Conservation (phyloP, 1,284 basidiomycete genomes). For the Stereum hirsutum region DNA sequence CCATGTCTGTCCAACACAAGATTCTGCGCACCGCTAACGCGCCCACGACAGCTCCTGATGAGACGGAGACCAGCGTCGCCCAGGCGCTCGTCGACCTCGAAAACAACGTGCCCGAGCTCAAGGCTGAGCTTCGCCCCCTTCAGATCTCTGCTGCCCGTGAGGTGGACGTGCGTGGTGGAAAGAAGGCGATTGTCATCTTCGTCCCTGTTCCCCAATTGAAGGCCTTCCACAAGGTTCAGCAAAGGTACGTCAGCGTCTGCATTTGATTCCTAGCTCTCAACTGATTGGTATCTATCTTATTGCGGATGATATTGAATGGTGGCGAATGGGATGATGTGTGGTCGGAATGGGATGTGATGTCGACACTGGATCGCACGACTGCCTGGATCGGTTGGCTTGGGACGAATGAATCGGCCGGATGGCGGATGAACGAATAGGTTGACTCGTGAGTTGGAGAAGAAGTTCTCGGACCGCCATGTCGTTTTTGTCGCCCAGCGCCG, state of each 20-base stretch:
- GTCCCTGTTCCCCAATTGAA: slow-evolving; percentile 97
- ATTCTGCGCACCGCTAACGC: slow-evolving; percentile 96
- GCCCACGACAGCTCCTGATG: slow-evolving; percentile 81
- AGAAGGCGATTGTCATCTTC: slow-evolving; percentile 99
- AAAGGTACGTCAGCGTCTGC: slow-evolving; percentile 71
- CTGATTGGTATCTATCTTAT: not conserved
- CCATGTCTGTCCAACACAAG: slow-evolving; percentile 78
- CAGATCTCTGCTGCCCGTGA: slow-evolving; percentile 98
- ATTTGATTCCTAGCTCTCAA: too few relatives aligned
- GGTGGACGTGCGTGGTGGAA: slow-evolving; percentile 98
- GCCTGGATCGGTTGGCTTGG: not conserved
- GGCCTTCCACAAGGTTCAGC: slow-evolving; percentile 98
- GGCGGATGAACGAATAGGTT: slow-evolving; percentile 48
- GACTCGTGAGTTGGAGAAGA: slow-evolving; percentile 99
- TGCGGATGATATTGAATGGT: not conserved
- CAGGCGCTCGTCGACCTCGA: slow-evolving; percentile 98
- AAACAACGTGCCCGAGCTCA: slow-evolving; percentile 97
- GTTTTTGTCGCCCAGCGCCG: slow-evolving; percentile 98
- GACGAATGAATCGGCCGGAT: not conserved
- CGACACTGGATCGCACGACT: not conserved
- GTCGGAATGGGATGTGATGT: not conserved
- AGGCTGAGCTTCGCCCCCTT: slow-evolving; percentile 89
- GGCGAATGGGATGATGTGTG: not conserved
- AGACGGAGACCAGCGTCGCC: slow-evolving; percentile 88
- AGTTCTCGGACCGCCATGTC: slow-evolving; percentile 98